These are phyloP conservation scores for Saccharum spontaneum DNA, from an alignment of 176 grass and related monocot species.

Conservation along the genomic window DNA sequence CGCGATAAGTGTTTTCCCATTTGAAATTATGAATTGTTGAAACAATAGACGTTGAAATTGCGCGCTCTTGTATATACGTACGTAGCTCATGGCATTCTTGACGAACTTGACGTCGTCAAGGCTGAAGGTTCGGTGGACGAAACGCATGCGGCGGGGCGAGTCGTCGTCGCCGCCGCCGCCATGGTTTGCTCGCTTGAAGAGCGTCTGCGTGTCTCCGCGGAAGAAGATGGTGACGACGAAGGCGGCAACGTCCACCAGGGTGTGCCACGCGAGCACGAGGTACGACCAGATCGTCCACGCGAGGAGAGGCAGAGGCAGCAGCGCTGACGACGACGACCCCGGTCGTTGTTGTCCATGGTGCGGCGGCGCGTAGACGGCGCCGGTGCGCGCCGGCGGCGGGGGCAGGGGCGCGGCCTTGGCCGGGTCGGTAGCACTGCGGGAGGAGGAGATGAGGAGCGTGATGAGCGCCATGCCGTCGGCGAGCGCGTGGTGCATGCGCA, in stretches of 20 bases:
- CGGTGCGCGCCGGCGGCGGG: background rate
- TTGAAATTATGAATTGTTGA: too few species aligned
- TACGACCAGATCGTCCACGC: background rate
- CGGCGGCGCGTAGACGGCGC: background rate
- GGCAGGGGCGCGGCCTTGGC: background rate
- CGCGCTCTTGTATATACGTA: background rate
- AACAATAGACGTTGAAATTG: too few species aligned
- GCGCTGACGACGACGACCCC: too few species aligned
- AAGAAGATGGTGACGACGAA: background rate
- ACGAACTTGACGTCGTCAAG: constrained; percentile 42
- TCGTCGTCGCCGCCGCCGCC: background rate
- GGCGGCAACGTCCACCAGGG: background rate
- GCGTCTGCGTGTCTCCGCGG: background rate
- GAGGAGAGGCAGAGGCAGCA: background rate
- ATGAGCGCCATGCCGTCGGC: constrained; percentile 62
- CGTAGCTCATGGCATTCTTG: constrained; percentile 6
- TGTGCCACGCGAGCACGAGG: background rate
- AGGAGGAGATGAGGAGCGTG: constrained; percentile 56
- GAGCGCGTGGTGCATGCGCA: constrained; percentile 62
- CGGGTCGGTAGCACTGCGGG: constrained; percentile 47
- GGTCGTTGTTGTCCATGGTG: too few species aligned
- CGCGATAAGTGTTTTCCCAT: too few species aligned
- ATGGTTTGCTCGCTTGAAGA: background rate
- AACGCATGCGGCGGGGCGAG: background rate
- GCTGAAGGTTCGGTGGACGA: constrained; percentile 11